phyloP scores from a whole-genome alignment of 805 yeast species.

The Candida suzukii region DNA sequence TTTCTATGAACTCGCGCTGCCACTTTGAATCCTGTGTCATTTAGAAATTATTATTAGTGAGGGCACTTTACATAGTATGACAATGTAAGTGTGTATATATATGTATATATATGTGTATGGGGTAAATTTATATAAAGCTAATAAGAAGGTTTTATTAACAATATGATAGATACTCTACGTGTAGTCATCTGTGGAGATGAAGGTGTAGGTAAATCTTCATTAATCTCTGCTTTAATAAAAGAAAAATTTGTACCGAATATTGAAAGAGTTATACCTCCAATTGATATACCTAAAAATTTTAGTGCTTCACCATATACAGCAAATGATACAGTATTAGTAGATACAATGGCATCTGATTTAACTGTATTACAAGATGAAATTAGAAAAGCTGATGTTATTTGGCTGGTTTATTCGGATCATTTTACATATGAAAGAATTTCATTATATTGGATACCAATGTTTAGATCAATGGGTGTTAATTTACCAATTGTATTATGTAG shows the following conservation, averaged over 20 bases:
- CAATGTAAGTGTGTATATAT: too few relatives aligned
- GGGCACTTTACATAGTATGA: too few relatives aligned
- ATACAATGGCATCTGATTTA: conserved; percentile 68
- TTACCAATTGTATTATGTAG: conserved; percentile 88
- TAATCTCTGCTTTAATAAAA: conserved; percentile 75
- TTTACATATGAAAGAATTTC: conserved; percentile 91
- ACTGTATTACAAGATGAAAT: conserved; percentile 60
- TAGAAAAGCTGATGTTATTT: conserved; percentile 80
- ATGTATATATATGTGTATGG: too few relatives aligned
- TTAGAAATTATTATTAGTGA: too few relatives aligned
- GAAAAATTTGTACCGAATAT: conserved; percentile 73
- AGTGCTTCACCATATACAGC: conserved; percentile 53
- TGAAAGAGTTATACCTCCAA: conserved; percentile 75
- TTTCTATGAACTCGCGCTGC: too few relatives aligned
- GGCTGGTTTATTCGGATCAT: conserved; percentile 93
- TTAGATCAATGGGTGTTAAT: conserved; percentile 89
- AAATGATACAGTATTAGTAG: conserved; percentile 65
- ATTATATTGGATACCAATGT: conserved; percentile 89
- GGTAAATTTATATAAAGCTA: too few relatives aligned
- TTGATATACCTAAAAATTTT: conserved; percentile 73
- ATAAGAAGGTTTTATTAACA: too few relatives aligned
- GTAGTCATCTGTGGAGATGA: conserved; percentile 95
- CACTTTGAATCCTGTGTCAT: background rate
- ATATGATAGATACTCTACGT: conserved; percentile 49
- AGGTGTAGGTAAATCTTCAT: conserved; percentile 77